A percentile compares a stretch with the other conserved stretches of the same genome.
Evolutionary conservation across 441 rosid genomes (phyloP).

Genomic region (Syzygium malaccense): DNA sequence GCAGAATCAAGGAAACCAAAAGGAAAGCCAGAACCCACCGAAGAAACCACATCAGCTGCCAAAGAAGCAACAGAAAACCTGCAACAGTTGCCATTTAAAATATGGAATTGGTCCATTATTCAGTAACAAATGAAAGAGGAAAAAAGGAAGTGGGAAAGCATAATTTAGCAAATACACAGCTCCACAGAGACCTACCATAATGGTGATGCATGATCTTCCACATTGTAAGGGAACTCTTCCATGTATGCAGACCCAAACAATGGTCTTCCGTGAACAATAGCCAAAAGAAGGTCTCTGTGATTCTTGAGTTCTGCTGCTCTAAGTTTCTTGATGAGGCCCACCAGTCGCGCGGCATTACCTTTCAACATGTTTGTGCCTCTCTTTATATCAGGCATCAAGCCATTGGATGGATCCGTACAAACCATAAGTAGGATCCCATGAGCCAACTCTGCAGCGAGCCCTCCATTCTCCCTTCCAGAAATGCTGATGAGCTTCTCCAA

Average conservation of each 20-base stretch:
- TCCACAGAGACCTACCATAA: slow-evolving; percentile 58
- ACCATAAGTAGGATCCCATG: slow-evolving; percentile 56
- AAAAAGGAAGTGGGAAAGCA: slow-evolving; percentile 6
- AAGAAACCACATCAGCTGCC: slow-evolving; percentile 69
- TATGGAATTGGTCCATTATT: neutral
- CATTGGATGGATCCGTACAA: slow-evolving; percentile 83
- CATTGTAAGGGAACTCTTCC: slow-evolving; percentile 84
- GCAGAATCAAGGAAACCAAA: slow-evolving; percentile 48
- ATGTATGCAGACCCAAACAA: slow-evolving; percentile 68
- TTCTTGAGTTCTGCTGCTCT: slow-evolving; percentile 55
- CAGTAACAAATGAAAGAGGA: neutral
- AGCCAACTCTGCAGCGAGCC: slow-evolving; percentile 51
- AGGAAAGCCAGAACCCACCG: slow-evolving; percentile 42
- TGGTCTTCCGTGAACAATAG: slow-evolving; percentile 61
- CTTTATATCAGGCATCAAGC: slow-evolving; percentile 80
- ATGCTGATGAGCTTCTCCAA: slow-evolving; percentile 68
- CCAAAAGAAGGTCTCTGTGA: slow-evolving; percentile 84
- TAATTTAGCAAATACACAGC: neutral
- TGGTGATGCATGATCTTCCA: slow-evolving; percentile 77
- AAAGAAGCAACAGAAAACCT: slow-evolving; percentile 79
- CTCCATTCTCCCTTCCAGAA: slow-evolving; percentile 60
- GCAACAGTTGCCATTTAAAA: slow-evolving; percentile 44
- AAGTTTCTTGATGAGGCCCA: slow-evolving; percentile 81
- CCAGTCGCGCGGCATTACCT: slow-evolving; percentile 69
- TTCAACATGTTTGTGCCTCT: slow-evolving; percentile 44